These are phyloP conservation scores for Penicillium roqueforti DNA, from an alignment of 495 filamentous ascomycete species.

Conservation along the genomic window DNA sequence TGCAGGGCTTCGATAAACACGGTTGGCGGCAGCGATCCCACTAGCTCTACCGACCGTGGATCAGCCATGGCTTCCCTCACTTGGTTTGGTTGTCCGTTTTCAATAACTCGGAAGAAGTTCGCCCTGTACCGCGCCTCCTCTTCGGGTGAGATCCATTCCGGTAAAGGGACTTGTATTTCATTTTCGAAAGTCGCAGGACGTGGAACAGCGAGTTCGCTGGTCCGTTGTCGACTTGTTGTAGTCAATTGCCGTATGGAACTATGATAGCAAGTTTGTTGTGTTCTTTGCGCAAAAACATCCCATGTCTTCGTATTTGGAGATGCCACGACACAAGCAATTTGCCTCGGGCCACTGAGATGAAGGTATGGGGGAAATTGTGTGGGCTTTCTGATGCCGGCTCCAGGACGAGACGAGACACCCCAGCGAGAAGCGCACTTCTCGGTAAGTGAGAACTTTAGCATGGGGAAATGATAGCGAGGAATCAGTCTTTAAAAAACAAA, in stretches of 20 bases:
- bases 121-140: slow-evolving; percentile 15
- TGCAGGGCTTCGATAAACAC: slow-evolving; percentile 37
- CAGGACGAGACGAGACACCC: slow-evolving; percentile 13
- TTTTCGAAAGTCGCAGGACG: slow-evolving; percentile 4
- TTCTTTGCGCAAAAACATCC: background rate
- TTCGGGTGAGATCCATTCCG: slow-evolving; percentile 6
- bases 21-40: slow-evolving; percentile 31
- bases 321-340: slow-evolving; percentile 1
- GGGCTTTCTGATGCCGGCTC: slow-evolving; percentile 7
- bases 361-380: background rate
- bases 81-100: slow-evolving; percentile 37
- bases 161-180: background rate
- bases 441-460: slow-evolving; percentile 20
- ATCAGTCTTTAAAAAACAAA: background rate
- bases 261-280: background rate
- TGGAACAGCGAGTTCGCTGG: slow-evolving; percentile 1
- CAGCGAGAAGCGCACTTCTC: slow-evolving; percentile 28
- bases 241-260: background rate
- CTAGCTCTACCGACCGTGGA: slow-evolving; percentile 29
- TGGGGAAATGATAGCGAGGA: slow-evolving; percentile 3
- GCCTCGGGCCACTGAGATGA: slow-evolving; percentile 4
- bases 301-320: background rate
- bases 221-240: slow-evolving; percentile 1
- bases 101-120: slow-evolving; percentile 28
- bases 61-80: slow-evolving; percentile 35